A percentile compares a stretch with the other conserved stretches of the same genome.
phyloP scores from a whole-genome alignment of 169 alveolate species.

The Plasmodium cynomolgi region DNA sequence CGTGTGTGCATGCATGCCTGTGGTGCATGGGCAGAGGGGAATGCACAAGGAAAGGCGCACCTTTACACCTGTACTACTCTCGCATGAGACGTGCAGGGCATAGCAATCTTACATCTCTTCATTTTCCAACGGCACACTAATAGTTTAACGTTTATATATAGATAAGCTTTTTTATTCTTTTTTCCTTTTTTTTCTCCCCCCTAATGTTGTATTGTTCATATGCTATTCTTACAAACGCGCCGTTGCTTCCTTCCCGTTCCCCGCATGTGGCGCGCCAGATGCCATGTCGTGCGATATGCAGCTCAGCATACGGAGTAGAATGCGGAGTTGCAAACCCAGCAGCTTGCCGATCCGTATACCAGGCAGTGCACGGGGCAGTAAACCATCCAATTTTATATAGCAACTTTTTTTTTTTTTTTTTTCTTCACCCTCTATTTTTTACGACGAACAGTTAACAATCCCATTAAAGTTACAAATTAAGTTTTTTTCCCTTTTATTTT shows the following conservation, averaged over 20 bases:
- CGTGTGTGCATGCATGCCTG: neutral
- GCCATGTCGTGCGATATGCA: neutral
- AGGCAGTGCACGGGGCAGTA: neutral
- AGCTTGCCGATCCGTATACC: neutral
- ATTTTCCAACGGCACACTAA: neutral
- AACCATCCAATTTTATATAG: neutral
- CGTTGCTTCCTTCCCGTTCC: neutral
- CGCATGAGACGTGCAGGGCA: neutral
- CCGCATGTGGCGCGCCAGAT: neutral
- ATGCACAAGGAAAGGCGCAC: neutral
- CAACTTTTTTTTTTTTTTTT: neutral
- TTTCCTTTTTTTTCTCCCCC: neutral
- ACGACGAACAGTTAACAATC: neutral
- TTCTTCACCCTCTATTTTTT: constrained; percentile 3
- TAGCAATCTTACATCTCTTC: neutral
- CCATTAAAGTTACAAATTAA: neutral
- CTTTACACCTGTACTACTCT: neutral
- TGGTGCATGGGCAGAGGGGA: neutral
- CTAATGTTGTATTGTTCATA: neutral
- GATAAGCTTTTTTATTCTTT: neutral
- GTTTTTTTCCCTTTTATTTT: neutral
- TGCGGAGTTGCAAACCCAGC: neutral
- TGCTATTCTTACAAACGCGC: neutral
- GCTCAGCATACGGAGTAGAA: neutral
- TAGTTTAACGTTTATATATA: neutral